These are phyloP conservation scores for Suhomyces sp. DNA, from an alignment of 805 yeast genomes.

Conservation along the genomic window DNA sequence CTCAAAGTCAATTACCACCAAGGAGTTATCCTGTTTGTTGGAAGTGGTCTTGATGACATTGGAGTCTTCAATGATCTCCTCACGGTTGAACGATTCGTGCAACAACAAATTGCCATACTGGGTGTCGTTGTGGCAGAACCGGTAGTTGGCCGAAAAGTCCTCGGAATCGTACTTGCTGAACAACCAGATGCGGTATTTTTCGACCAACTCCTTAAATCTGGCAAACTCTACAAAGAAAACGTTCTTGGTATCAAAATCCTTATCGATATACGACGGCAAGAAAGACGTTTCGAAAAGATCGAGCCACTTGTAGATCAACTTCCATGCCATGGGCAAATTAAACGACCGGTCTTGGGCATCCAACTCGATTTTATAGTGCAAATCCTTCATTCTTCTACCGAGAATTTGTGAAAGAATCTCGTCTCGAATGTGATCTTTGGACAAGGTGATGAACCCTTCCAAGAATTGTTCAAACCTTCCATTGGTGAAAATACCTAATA, in stretches of 20 bases:
- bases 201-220: constrained; percentile 47
- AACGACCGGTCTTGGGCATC: constrained; percentile 49
- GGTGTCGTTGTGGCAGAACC: constrained; percentile 93
- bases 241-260: constrained; percentile 29
- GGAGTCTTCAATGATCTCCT: constrained; percentile 29
- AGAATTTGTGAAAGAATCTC: constrained; percentile 76
- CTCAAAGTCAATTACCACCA: constrained; percentile 95
- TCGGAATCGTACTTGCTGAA: constrained; percentile 45
- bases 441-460: constrained; percentile 76
- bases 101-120: constrained; percentile 92
- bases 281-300: constrained; percentile 42
- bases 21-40: constrained; percentile 42
- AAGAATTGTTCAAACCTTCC: constrained; percentile 94
- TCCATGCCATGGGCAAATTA: constrained; percentile 69
- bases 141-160: constrained; percentile 48
- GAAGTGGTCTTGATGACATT: constrained; percentile 23
- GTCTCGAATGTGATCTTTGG: constrained; percentile 68
- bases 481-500: constrained; percentile 85
- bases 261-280: constrained; percentile 33
- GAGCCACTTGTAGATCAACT: constrained; percentile 69
- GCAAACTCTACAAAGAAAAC: constrained; percentile 48
- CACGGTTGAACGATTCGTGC: constrained; percentile 51
- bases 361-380: constrained; percentile 76
- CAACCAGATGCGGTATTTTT: constrained; percentile 62
- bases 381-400: constrained; percentile 94